Conservation (phyloP, 306 rosid species). For the Inga leiocalycina region DNA sequence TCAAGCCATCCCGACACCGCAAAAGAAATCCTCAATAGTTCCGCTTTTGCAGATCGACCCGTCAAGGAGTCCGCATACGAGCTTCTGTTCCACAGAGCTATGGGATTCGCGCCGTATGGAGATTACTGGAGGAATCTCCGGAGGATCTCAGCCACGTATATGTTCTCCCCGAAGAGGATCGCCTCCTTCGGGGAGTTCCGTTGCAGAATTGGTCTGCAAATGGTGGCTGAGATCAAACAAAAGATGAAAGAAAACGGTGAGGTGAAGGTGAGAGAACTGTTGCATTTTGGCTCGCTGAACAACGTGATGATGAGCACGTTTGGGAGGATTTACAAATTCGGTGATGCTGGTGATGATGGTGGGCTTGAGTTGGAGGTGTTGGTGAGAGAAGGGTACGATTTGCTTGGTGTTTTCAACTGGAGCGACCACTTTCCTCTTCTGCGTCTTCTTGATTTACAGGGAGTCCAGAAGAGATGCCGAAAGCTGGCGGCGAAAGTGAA, state of each 20-base stretch:
- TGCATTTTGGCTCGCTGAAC: constrained; percentile 64
- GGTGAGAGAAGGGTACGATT: constrained; percentile 76
- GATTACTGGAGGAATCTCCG: constrained; percentile 78
- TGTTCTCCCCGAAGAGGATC: constrained; percentile 62
- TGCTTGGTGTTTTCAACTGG: constrained; percentile 80
- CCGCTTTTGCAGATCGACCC: constrained; percentile 72
- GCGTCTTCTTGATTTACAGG: constrained; percentile 68
- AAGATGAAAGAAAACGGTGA: constrained; percentile 46
- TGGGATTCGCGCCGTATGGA: constrained; percentile 76
- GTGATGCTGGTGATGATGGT: constrained; percentile 20
- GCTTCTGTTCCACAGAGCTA: constrained; percentile 71
- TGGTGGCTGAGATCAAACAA: constrained; percentile 42
- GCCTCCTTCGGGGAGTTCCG: constrained; percentile 42
- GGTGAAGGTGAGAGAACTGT: constrained; percentile 53
- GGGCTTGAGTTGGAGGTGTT: constrained; percentile 54
- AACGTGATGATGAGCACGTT: constrained; percentile 75
- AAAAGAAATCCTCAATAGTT: constrained; percentile 62
- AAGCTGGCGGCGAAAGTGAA: constrained; percentile 51
- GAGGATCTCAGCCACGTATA: constrained; percentile 60
- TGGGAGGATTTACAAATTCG: constrained; percentile 67
- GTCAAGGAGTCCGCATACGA: constrained; percentile 71
- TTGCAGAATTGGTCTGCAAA: constrained; percentile 32
- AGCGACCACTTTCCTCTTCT: constrained; percentile 73
- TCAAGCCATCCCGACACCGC: constrained; percentile 61
- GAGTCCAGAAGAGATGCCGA: constrained; percentile 68